phyloP scores from a whole-genome alignment of 345 rosid species.

The Rubroshorea leprosula region DNA sequence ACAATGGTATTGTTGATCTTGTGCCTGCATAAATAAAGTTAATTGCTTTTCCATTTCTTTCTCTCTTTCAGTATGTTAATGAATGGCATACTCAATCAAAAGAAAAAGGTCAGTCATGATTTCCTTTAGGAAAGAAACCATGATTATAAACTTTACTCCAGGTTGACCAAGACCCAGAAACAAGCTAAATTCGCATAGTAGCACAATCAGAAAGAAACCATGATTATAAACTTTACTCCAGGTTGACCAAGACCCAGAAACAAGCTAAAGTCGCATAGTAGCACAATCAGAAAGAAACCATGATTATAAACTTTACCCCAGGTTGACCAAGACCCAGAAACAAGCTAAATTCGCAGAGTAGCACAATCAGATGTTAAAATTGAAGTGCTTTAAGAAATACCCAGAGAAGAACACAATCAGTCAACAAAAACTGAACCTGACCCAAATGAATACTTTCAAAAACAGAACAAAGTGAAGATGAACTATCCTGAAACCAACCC shows the following conservation, averaged over 20 bases:
- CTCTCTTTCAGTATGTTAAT: neutral
- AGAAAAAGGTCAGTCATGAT: neutral
- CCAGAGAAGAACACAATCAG: conserved; percentile 3
- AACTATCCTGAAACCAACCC: conserved; percentile 2
- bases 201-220: neutral
- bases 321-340: neutral
- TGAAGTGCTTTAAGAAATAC: conserved; percentile 11
- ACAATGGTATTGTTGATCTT: neutral
- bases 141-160: neutral
- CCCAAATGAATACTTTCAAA: neutral
- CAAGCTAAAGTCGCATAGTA: neutral
- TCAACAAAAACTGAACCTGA: neutral
- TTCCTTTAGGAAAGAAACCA: neutral
- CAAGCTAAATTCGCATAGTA: neutral
- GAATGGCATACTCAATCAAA: neutral
- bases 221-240: neutral
- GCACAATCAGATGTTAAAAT: neutral
- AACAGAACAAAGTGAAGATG: no score
- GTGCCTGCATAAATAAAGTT: neutral
- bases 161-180: neutral
- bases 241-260: neutral
- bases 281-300: neutral
- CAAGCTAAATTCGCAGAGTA: neutral
- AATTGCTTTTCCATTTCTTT: neutral
- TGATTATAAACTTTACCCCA: neutral